phyloP scores from a whole-genome alignment of 139 green algal species.

The Picochlorum sp. region DNA sequence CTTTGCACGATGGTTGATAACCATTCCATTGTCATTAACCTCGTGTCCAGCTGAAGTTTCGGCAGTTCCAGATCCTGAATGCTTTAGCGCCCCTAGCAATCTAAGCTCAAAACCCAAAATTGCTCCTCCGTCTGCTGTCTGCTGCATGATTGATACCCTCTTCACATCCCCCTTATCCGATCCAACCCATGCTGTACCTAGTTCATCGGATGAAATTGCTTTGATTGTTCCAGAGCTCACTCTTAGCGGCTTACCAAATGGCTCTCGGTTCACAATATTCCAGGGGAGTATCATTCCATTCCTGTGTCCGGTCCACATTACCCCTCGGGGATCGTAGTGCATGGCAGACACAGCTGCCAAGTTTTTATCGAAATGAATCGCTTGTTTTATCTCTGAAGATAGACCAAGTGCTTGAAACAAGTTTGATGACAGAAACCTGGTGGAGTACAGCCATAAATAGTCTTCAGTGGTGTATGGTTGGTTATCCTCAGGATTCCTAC shows the following conservation, averaged over 20 bases:
- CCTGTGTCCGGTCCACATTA: conserved; percentile 33
- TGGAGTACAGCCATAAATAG: not conserved
- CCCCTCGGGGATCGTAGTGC: conserved; percentile 19
- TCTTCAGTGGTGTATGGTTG: not conserved
- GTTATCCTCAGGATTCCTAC: too few relatives aligned
- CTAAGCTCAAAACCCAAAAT: not conserved
- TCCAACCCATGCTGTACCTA: conserved; percentile 18
- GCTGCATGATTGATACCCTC: not conserved
- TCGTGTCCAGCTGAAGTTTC: not conserved
- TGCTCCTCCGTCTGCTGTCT: not conserved
- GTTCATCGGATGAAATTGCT: conserved; percentile 13
- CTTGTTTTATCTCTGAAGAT: not conserved
- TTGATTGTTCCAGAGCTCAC: conserved; percentile 6
- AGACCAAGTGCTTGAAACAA: not conserved
- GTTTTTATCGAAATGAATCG: conserved; percentile 1
- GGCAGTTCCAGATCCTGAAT: not conserved
- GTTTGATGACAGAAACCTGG: not conserved
- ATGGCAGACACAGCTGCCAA: conserved; percentile 10
- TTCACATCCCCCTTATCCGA: conserved; percentile 4
- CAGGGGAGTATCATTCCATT: conserved; percentile 15
- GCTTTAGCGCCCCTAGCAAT: not conserved
- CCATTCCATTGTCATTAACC: not conserved
- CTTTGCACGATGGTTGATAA: not conserved
- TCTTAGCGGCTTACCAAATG: not conserved
- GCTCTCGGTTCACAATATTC: conserved; percentile 3